Conservation (phyloP, 257 asterid species). For the Solanum ossicruentum region DNA sequence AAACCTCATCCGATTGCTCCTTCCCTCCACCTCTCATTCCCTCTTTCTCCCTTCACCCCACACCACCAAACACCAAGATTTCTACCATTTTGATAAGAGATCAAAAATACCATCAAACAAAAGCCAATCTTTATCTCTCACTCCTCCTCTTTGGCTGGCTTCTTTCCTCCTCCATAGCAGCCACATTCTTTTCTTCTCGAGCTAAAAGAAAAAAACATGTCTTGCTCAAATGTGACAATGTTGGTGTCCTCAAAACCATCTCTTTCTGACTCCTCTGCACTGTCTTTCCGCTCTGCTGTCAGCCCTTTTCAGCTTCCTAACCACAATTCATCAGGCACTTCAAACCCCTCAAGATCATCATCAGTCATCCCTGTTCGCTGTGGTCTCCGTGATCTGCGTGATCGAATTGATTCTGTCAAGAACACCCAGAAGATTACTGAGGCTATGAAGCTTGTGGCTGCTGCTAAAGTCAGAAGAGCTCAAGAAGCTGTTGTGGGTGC, state of each 20-base stretch:
- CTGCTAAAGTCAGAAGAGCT: constrained; percentile 88
- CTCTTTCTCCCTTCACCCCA: constrained; percentile 19
- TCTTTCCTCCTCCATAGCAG: constrained; percentile 20
- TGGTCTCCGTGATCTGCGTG: constrained; percentile 72
- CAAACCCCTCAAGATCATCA: constrained; percentile 30
- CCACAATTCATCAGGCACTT: constrained; percentile 12
- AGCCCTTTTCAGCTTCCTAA: constrained; percentile 48
- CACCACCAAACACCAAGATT: constrained; percentile 18
- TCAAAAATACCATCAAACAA: background rate
- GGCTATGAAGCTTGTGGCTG: constrained; percentile 97
- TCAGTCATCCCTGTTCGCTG: constrained; percentile 54
- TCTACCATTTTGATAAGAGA: constrained; percentile 19
- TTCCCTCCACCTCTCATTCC: constrained; percentile 70
- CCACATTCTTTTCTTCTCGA: background rate
- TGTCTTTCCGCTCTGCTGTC: constrained; percentile 56
- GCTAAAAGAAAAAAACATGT: constrained; percentile 27
- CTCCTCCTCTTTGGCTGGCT: background rate
- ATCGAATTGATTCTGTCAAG: constrained; percentile 62
- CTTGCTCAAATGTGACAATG: constrained; percentile 79
- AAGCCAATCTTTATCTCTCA: constrained; percentile 5
- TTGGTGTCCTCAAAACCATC: constrained; percentile 63
- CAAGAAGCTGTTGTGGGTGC: constrained; percentile 93
- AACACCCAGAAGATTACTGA: constrained; percentile 93
- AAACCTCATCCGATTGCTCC: constrained; percentile 56
- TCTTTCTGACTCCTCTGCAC: constrained; percentile 45